Percentiles rank a stretch among this genome's conserved stretches.
These are phyloP conservation scores for Aspergillus texensis DNA, from an alignment of 2,329 filamentous ascomycete genomes.

Conservation along the genomic window DNA sequence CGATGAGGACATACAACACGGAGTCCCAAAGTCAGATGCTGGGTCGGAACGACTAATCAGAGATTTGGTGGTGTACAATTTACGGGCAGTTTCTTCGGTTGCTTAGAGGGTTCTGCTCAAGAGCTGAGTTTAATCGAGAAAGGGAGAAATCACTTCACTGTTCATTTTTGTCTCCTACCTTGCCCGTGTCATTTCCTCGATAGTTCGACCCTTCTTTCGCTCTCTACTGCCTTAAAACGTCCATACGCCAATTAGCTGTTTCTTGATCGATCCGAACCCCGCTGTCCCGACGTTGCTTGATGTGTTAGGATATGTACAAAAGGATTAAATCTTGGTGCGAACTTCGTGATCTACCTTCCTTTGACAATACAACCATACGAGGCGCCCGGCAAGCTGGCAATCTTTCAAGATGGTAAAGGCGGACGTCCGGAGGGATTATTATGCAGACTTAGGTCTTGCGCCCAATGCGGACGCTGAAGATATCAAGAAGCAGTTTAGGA, in stretches of 20 bases:
- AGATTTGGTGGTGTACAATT: not conserved
- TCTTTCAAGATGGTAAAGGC: conserved; percentile 65
- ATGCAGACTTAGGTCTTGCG: conserved; percentile 76
- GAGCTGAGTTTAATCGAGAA: not conserved
- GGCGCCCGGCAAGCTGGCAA: not conserved
- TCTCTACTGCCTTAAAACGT: not conserved
- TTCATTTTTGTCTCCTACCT: not conserved
- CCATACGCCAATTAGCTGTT: conserved; percentile 1
- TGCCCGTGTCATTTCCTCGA: not conserved
- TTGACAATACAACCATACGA: conserved; percentile 10
- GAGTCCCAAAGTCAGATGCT: not conserved
- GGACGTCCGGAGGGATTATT: conserved; percentile 75
- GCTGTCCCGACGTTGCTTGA: not conserved
- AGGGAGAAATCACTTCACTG: not conserved
- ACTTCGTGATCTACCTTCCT: conserved; percentile 15
- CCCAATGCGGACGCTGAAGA: conserved; percentile 70
- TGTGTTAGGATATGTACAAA: conserved; percentile 25
- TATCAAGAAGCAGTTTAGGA: conserved; percentile 84
- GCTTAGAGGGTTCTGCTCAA: not conserved
- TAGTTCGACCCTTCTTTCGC: not conserved
- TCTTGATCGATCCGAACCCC: conserved; percentile 3
- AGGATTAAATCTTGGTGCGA: conserved; percentile 15
- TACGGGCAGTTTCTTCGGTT: not conserved
- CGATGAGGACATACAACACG: not conserved
- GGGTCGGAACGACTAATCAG: not conserved